phyloP scores from a whole-genome alignment of 139 green algal species.

The Chlorella sp. region DNA sequence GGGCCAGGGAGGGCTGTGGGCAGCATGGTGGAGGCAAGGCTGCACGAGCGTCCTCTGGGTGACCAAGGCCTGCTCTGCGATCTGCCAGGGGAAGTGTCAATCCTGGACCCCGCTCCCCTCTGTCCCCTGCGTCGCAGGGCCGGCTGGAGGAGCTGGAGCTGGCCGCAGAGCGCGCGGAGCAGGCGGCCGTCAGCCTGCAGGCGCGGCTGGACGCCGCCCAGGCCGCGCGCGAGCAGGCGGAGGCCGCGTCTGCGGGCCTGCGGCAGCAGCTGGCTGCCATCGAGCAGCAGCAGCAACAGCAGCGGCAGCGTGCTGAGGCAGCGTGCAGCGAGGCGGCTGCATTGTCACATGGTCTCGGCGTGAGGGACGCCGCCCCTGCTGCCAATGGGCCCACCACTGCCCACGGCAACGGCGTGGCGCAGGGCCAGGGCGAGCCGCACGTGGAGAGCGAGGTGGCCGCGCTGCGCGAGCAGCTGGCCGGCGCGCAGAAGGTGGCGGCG shows the following conservation, averaged over 20 bases:
- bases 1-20: too few species aligned
- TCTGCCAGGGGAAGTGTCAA: too few species aligned
- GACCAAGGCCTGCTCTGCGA: too few species aligned
- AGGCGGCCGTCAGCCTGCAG: conserved; percentile 3
- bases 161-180: not conserved
- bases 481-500: conserved; percentile 17
- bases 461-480: not conserved
- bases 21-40: too few species aligned
- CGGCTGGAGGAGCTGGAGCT: not conserved
- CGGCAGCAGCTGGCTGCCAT: not conserved
- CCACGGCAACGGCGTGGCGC: not conserved
- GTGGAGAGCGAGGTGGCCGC: not conserved
- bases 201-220: not conserved
- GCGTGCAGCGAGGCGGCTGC: too few species aligned
- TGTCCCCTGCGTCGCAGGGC: too few species aligned
- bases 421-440: not conserved
- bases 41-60: too few species aligned
- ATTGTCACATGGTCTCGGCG: too few species aligned
- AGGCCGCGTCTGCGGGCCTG: conserved; percentile 2
- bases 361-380: too few species aligned
- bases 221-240: not conserved
- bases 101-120: too few species aligned
- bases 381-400: not conserved
- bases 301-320: too few species aligned
- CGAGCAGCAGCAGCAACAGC: not conserved